A percentile compares a stretch with the other conserved stretches of the same genome.
phyloP scores from a whole-genome alignment of 169 alveolate genomes.

The Eimeria sp. region DNA sequence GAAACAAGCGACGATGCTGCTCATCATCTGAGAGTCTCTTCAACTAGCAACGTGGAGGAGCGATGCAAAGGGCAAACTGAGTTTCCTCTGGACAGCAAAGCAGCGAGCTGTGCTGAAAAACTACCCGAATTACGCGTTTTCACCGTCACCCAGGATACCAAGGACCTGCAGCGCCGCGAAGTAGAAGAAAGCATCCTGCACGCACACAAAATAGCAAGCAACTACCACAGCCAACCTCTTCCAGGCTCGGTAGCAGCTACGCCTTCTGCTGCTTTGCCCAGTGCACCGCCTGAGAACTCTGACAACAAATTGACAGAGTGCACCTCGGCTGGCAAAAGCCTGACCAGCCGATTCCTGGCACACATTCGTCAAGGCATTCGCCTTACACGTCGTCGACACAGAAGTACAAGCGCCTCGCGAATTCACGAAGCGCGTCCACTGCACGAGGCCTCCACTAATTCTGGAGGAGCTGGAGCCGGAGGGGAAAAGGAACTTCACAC shows the following conservation, averaged over 20 bases:
- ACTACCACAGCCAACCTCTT: not conserved
- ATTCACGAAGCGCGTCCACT: not conserved
- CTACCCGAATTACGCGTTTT: not conserved
- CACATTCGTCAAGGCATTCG: conserved; percentile 29
- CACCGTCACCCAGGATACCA: not conserved
- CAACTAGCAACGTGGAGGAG: not conserved
- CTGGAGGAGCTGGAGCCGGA: not conserved
- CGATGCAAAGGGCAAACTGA: not conserved
- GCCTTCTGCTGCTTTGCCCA: not conserved
- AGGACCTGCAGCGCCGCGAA: not conserved
- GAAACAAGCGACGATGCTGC: not conserved
- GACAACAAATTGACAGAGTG: not conserved
- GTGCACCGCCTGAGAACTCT: not conserved
- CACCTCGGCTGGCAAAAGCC: not conserved
- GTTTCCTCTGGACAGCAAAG: not conserved
- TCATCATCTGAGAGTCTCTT: not conserved
- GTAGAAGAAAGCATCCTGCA: not conserved
- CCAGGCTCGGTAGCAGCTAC: not conserved
- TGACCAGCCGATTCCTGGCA: conserved; percentile 1
- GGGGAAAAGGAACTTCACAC: not conserved
- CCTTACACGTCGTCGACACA: conserved; percentile 19
- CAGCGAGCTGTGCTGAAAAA: not conserved
- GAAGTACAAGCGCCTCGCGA: not conserved
- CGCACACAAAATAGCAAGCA: not conserved
- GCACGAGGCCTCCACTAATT: not conserved